phyloP scores from a whole-genome alignment of 768 basidiomycete species.

The Serendipita indica region DNA sequence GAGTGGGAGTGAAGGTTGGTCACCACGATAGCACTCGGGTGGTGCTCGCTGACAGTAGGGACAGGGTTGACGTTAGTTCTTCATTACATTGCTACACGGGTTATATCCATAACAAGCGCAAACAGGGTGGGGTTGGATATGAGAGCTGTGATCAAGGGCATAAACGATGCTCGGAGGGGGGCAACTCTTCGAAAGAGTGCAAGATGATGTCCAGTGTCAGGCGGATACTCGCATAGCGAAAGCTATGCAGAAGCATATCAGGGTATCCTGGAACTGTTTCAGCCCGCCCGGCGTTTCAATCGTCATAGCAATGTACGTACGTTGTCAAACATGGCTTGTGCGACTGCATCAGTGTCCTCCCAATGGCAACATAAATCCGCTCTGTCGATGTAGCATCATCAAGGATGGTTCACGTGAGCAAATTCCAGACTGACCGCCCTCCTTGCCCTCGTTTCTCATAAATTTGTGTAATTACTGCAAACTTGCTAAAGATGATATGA shows the following conservation, averaged over 20 bases:
- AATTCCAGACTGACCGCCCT: conserved; percentile 51
- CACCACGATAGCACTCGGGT: background rate
- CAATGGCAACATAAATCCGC: conserved; percentile 76
- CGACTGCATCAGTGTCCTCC: conserved; percentile 70
- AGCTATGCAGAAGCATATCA: conserved; percentile 51
- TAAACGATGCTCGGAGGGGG: background rate
- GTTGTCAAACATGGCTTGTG: conserved; percentile 66
- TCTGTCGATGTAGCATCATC: too few relatives aligned
- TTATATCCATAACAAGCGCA: background rate
- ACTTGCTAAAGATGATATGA: conserved; percentile 42
- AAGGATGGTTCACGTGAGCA: too few relatives aligned
- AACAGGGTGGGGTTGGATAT: background rate
- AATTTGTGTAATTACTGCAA: conserved; percentile 71
- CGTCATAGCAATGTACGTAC: conserved; percentile 30
- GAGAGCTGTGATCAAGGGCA: background rate
- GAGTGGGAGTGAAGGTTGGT: conserved; percentile 46
- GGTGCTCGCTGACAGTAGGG: background rate
- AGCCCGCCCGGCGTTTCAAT: conserved; percentile 4
- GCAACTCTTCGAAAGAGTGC: background rate
- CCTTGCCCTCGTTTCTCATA: conserved; percentile 77
- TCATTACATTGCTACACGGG: background rate
- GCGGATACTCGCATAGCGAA: conserved; percentile 49
- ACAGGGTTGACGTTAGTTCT: background rate
- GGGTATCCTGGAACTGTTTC: conserved; percentile 40
- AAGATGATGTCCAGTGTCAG: conserved; percentile 23